These are phyloP conservation scores for Penicillium sp. DNA, from an alignment of 2,329 filamentous ascomycete genomes.

Conservation along the genomic window DNA sequence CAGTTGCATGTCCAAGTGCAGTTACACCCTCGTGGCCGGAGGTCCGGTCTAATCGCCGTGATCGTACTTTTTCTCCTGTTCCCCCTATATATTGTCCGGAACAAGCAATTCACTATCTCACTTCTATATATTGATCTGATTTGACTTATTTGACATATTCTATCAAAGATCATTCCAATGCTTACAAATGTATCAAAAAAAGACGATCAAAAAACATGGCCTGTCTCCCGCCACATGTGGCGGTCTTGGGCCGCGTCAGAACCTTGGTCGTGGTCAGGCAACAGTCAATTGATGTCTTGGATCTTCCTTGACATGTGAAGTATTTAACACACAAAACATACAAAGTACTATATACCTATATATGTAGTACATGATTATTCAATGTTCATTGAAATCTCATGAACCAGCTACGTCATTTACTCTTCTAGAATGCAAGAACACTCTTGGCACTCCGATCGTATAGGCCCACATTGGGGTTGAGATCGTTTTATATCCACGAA, in stretches of 20 bases:
- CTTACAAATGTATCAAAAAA: not conserved
- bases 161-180: not conserved
- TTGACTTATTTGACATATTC: not conserved
- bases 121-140: not conserved
- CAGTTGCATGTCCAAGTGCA: not conserved
- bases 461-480: not conserved
- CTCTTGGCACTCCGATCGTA: conserved; percentile 2
- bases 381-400: not conserved
- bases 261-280: not conserved
- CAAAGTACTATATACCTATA: too few species aligned
- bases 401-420: not conserved
- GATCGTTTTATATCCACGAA: not conserved
- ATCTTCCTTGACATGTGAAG: too few species aligned
- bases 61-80: not conserved
- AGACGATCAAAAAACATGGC: not conserved
- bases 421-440: not conserved
- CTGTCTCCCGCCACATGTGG: conserved; percentile 6
- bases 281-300: not conserved
- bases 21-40: conserved; percentile 5
- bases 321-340: too few species aligned
- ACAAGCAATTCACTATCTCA: not conserved
- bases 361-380: not conserved
- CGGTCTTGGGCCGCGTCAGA: conserved; percentile 4
- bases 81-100: not conserved
- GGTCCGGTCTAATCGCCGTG: not conserved